Evolutionary conservation across 2,329 filamentous ascomycete genomes (phyloP), one percentile per base, ranked within the genome.

Genomic region (Paecilomyces niveus): DNA sequence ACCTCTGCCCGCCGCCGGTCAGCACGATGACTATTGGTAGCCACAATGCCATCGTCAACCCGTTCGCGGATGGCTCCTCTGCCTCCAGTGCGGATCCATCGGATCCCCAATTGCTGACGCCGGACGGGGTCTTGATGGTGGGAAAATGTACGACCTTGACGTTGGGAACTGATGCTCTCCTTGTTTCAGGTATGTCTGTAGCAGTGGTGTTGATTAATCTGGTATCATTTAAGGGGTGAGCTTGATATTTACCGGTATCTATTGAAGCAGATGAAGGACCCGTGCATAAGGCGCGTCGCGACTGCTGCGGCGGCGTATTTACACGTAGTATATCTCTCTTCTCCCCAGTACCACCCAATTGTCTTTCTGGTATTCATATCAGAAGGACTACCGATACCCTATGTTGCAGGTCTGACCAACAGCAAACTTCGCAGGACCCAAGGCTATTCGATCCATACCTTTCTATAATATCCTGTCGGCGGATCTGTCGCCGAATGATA

Each of bases 401-500:
- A 39, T 59, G 51, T 51, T 15, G 39, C 45, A 52, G 53, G 53
- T 53, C 57, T 59, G 26, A 59, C 24, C 18, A n/a, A 32, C 62
- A 24, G n/a, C 4, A n/a, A 39, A 51, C 21, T 57, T 22, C 31
- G 39, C 62, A 80, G 77, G 72, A 60, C 71, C 76, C 31, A 81
- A 82, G 59, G 75, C 77, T 32, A 83, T 80, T 31, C 78, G 78
- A 62, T 78, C 82, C 5, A 88, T 97, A 31, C 86, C 89, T 1
- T 87, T 91, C 61, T 92, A 90, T 77, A 89, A 96, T 70, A 78
- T 97, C 61, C 85, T 97, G 54, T 95, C 90, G 87, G 90, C 88
- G 45, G 86, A 90, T 63, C 71, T 88, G 29, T 78, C 80, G 54
- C 79, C 82, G 52, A 78, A 78, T 57, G 80, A 82, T 31, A 75